These are phyloP conservation scores for Colletotrichum cuscutae DNA, from an alignment of 2,329 filamentous ascomycete species.

Conservation along the genomic window DNA sequence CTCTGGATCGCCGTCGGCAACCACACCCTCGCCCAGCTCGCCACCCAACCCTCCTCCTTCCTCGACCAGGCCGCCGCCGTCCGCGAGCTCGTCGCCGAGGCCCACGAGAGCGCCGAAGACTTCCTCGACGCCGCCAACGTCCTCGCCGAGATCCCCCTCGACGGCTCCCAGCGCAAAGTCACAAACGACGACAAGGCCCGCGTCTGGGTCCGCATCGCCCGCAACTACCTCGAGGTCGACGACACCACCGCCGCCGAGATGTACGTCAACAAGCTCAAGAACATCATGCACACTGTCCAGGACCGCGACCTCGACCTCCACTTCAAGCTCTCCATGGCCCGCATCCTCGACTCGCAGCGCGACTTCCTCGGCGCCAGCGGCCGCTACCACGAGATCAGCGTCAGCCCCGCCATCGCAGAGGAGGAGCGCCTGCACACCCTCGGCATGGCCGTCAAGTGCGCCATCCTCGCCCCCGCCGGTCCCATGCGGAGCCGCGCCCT, in stretches of 20 bases:
- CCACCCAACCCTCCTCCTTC: constrained; percentile 70
- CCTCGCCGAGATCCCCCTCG: constrained; percentile 86
- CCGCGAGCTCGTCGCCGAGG: constrained; percentile 83
- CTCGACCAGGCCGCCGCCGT: constrained; percentile 86
- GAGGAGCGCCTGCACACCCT: constrained; percentile 87
- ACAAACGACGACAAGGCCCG: constrained; percentile 83
- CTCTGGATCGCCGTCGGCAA: constrained; percentile 80
- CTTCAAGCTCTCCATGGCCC: constrained; percentile 91
- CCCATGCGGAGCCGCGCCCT: constrained; percentile 84
- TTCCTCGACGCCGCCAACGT: constrained; percentile 80
- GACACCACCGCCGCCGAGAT: constrained; percentile 86
- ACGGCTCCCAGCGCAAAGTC: constrained; percentile 87
- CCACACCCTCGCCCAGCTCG: constrained; percentile 75
- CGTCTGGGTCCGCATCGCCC: constrained; percentile 93
- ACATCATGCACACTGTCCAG: constrained; percentile 82
- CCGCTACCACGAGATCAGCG: constrained; percentile 88
- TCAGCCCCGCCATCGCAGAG: constrained; percentile 82
- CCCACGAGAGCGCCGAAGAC: constrained; percentile 85
- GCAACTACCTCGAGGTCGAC: constrained; percentile 93
- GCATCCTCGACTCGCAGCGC: constrained; percentile 90
- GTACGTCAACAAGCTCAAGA: constrained; percentile 95
- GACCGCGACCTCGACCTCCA: constrained; percentile 81
- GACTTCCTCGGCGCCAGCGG: constrained; percentile 89
- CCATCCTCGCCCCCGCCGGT: constrained; percentile 90
- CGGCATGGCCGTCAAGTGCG: constrained; percentile 88